Evolutionary conservation across 2,329 filamentous ascomycete genomes (phyloP).

Genomic region (Kalaharituber pfeilii): DNA sequence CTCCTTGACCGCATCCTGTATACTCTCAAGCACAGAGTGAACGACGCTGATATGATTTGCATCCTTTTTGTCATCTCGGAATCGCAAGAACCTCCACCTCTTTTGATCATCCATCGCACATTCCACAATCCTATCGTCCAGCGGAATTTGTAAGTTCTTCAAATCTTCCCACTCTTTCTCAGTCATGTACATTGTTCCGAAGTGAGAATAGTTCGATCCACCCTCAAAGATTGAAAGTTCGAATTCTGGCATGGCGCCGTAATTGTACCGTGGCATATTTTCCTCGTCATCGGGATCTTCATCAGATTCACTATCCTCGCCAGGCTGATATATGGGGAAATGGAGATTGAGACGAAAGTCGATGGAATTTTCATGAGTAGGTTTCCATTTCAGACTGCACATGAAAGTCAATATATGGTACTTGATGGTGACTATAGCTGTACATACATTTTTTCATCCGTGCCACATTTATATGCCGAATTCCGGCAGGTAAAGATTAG

Average conservation of each 20-base stretch:
- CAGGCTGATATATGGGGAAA: slow-evolving; percentile 54
- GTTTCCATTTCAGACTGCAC: slow-evolving; percentile 98
- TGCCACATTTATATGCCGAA: slow-evolving; percentile 73
- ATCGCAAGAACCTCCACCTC: slow-evolving; percentile 72
- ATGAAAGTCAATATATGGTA: no score
- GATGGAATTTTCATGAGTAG: slow-evolving; percentile 82
- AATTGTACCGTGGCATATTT: slow-evolving; percentile 49
- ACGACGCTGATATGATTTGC: slow-evolving; percentile 80
- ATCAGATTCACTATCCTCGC: slow-evolving; percentile 26
- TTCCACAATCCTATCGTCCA: slow-evolving; percentile 81
- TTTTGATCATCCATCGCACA: slow-evolving; percentile 61
- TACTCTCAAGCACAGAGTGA: slow-evolving; percentile 73
- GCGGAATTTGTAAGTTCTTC: slow-evolving; percentile 52
- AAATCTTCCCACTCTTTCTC: slow-evolving; percentile 68
- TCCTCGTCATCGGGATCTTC: slow-evolving; percentile 36
- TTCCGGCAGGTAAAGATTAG: slow-evolving; percentile 93
- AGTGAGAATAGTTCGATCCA: slow-evolving; percentile 43
- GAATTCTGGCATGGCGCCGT: slow-evolving; percentile 58
- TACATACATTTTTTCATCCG: slow-evolving; percentile 39
- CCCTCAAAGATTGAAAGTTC: slow-evolving; percentile 55
- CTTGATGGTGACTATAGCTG: not conserved
- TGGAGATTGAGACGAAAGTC: slow-evolving; percentile 69
- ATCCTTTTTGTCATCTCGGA: slow-evolving; percentile 81
- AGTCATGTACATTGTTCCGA: slow-evolving; percentile 50
- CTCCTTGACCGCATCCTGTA: slow-evolving; percentile 67